Evolutionary conservation across 1,139 yeast genomes (phyloP).

Genomic region (Suzukiozyma palmioleophila): DNA sequence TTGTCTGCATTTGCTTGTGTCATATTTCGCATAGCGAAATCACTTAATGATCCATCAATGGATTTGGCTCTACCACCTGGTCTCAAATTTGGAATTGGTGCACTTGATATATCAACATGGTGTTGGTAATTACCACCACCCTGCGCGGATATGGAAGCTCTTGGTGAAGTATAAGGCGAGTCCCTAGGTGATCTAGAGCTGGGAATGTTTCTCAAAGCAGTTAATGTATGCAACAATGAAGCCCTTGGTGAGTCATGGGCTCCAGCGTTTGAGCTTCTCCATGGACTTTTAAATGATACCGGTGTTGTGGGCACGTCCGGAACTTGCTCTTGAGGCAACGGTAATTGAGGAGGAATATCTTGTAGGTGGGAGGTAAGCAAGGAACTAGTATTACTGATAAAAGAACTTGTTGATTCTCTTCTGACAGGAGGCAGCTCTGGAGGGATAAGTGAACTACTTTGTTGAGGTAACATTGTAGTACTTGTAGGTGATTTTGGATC

Average conservation of each 20-base stretch:
- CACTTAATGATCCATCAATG: constrained; percentile 4
- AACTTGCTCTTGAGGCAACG: constrained; percentile 50
- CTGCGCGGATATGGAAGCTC: constrained; percentile 39
- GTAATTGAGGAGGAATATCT: constrained; percentile 51
- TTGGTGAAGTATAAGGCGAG: constrained; percentile 46
- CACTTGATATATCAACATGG: constrained; percentile 15
- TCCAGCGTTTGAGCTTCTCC: constrained; percentile 33
- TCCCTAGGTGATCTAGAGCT: constrained; percentile 34
- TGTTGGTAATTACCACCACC: constrained; percentile 11
- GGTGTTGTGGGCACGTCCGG: constrained; percentile 43
- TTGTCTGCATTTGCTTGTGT: background rate
- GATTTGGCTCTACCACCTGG: constrained; percentile 9
- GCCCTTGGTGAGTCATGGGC: constrained; percentile 42
- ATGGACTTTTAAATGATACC: constrained; percentile 25
- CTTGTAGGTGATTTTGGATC: background rate
- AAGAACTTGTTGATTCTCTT: constrained; percentile 28
- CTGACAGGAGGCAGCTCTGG: constrained; percentile 15
- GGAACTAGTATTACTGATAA: constrained; percentile 22
- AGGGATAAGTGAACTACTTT: constrained; percentile 19
- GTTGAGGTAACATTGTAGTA: background rate
- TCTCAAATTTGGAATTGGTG: constrained; percentile 20
- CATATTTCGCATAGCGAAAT: constrained; percentile 1
- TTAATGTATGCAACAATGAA: constrained; percentile 40
- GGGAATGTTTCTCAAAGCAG: constrained; percentile 40
- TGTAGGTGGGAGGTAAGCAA: constrained; percentile 31